Base-by-base conservation (phyloP, 176 grass and related monocot genomes). In the Poa pratensis region DNA sequence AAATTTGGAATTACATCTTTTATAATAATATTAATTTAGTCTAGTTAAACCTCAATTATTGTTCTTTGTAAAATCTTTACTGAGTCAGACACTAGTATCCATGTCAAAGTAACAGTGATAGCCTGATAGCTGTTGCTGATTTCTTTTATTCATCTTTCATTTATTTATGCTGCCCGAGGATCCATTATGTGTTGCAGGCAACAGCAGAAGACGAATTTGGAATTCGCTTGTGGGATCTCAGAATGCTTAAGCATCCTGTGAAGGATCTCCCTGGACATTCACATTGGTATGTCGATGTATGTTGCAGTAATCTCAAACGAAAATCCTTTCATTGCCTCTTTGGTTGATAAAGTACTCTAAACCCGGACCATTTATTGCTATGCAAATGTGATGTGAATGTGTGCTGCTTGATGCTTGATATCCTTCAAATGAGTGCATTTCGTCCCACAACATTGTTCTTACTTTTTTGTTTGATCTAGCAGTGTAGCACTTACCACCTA, bases 171-270 rank as follows among this genome's bases (percentile, higher is more conserved):
- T 57, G 12, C 66, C 55, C 24, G 46, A 14, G 12, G 69, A 70
- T 72, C 4, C 32, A 45, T 87, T 88, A 37, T 57, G 65, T 24
- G 82, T 70, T 86, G 68, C 82, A 99, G 93, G 93, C 90, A 71
- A 99, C 96, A 69, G 96, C 93, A 86, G 96, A 99, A 90, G 96
- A 96, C 83, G 91, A 89, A 92, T 96, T 90, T 69, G 96, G 96
- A 81, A 90, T 96, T 81, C 93, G 80, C 9, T 81, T 99, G 54
- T 99, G 96, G 96, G 96, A 99, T 92, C 84, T 99, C 80, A 96
- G 93, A 92, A 96, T 87, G 86, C 73, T 87, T 62, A 96, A 94
- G 75, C 69, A 92, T 96, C 93, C 93, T 86, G 67, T 91, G 18
- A 99, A 96, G 85, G 88, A 94, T 89, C 89, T 99, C 37, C 84